phyloP scores from a whole-genome alignment of 352 stramenopile species.

The Pythium phragmiticola region DNA sequence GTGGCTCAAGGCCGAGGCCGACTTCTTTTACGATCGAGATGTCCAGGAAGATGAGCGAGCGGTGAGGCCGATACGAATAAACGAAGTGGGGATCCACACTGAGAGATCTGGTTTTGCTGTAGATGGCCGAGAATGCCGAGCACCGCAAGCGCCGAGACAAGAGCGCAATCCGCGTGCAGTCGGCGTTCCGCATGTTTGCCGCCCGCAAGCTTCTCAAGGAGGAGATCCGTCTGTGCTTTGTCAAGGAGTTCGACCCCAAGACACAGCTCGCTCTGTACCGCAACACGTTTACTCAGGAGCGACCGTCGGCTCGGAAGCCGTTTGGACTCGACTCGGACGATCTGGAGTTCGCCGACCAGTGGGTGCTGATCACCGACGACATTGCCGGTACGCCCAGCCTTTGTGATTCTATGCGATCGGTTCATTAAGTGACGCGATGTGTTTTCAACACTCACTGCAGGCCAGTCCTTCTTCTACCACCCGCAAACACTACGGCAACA shows the following conservation, averaged over 20 bases:
- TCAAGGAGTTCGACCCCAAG: slow-evolving; percentile 56
- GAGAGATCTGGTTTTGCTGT: not conserved
- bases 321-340: slow-evolving; percentile 44
- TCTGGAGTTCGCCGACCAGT: slow-evolving; percentile 54
- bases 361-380: slow-evolving; percentile 52
- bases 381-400: slow-evolving; percentile 33
- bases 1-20: slow-evolving; percentile 50
- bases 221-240: slow-evolving; percentile 46
- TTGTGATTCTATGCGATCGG: too few species aligned
- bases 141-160: slow-evolving; percentile 38
- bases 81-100: not conserved
- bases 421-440: not conserved
- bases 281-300: slow-evolving; percentile 44
- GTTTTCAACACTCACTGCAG: slow-evolving; percentile 18
- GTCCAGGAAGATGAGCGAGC: slow-evolving; percentile 42
- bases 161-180: slow-evolving; percentile 49
- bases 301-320: slow-evolving; percentile 43
- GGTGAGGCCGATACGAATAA: slow-evolving; percentile 26
- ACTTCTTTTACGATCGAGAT: slow-evolving; percentile 52
- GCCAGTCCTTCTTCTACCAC: slow-evolving; percentile 72
- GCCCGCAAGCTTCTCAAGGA: slow-evolving; percentile 47
- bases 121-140: slow-evolving; percentile 46
- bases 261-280: slow-evolving; percentile 45
- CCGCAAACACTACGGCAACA: slow-evolving; percentile 48
- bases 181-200: slow-evolving; percentile 54